A percentile compares a stretch with the other conserved stretches of the same genome.
phyloP scores from a whole-genome alignment of 352 stramenopile genomes.

The Phytophthora citricola region DNA sequence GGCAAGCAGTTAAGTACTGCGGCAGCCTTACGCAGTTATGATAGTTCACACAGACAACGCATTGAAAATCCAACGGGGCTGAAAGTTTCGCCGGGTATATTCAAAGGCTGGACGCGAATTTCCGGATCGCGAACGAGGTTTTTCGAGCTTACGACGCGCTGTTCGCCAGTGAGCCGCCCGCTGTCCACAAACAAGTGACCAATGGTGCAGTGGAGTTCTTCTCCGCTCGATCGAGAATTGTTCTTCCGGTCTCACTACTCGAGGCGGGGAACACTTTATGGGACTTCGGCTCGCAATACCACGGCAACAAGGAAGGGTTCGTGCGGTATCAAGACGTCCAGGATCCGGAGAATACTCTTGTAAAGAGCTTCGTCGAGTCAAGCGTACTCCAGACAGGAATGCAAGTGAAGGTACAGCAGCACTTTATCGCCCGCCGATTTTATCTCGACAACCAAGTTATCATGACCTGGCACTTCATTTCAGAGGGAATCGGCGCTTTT shows the following conservation, averaged over 20 bases:
- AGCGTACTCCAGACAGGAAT: background rate
- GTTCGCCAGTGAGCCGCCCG: background rate
- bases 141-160: background rate
- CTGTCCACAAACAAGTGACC: background rate
- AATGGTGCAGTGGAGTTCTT: background rate
- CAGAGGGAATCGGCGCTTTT: background rate
- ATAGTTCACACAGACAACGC: too few relatives aligned
- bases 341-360: background rate
- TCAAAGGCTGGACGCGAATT: background rate
- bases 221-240: background rate
- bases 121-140: background rate
- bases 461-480: constrained; percentile 7
- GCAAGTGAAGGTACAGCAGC: background rate
- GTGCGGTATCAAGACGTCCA: background rate
- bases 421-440: background rate
- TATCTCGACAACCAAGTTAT: constrained; percentile 33
- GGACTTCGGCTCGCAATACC: background rate
- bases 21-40: too few relatives aligned
- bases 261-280: background rate
- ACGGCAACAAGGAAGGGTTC: background rate
- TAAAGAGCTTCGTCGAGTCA: background rate
- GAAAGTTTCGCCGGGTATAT: background rate
- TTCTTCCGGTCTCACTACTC: background rate
- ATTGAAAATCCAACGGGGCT: background rate
- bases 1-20: background rate